Base-by-base conservation (phyloP, 352 stramenopile genomes). In the Phytophthora fragariae region DNA sequence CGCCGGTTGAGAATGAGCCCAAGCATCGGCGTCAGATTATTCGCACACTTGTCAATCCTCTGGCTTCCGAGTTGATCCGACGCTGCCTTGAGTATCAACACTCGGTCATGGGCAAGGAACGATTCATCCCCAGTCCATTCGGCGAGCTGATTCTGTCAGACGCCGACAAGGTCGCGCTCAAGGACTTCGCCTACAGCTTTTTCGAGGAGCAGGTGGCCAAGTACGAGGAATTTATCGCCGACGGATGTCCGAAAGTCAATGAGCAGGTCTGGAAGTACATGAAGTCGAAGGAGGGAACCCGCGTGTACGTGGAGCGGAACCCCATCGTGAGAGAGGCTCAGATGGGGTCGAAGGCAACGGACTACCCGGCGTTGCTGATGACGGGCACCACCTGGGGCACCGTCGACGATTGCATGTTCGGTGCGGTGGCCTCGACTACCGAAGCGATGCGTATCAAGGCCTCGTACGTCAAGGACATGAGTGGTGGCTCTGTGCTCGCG, bases 381-480 rank as follows among this genome's bases (percentile, higher is more conserved):
- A 70, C 76, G 7, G 76, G 76, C 11, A 76, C 62, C 1, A 77
- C 75, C 2, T 68, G 62, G 39, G 76, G 73, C 14, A 73, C 63
- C 6, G 60, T 83, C 11, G 66, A 81, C 41, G 76, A 83, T 31
- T 65, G 73, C 57, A 81, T 83, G 72, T 83, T 80, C 24, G 76
- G 76, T 19, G 63, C 70, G 3, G 39, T 76, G 17, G 71, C 70
- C n/a, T 66, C 73, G 29, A 83, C 76, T 11, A 65, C 67, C 9
- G 73, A 83, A 12, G 63, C 65, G 9, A 80, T 81, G 76, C 59
- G 70, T 35, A 50, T 83, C 33, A 83, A 81, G 62, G 68, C 76
- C 0, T 77, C 76, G 21, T 83, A 89, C 62, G 73, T 87, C 17
- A 80, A 88, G 41, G 70, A 74, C 19, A 67, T 86, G 47, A 69